phyloP scores from a whole-genome alignment of 75 land plant genomes.

The Isoetes taiwanensis region DNA sequence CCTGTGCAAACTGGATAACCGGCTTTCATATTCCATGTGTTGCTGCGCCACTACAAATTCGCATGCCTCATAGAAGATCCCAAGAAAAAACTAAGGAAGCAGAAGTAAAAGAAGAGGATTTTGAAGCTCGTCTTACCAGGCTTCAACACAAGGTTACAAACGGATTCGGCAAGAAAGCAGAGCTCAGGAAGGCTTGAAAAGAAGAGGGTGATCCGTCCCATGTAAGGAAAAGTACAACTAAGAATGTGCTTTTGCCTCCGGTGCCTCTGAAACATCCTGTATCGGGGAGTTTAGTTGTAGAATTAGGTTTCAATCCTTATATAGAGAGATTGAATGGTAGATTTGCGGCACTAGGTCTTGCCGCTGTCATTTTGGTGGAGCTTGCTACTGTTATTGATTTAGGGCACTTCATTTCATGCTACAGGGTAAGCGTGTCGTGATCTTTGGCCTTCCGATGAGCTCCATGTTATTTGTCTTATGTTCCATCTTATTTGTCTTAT shows the following conservation, averaged over 20 bases:
- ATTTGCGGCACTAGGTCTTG: constrained; percentile 58
- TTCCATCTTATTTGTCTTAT: too few relatives aligned
- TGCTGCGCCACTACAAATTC: too few relatives aligned
- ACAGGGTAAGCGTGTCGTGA: too few relatives aligned
- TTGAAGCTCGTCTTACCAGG: constrained; percentile 49
- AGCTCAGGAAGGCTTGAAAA: constrained; percentile 36
- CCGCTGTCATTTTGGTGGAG: constrained; percentile 67
- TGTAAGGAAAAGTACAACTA: background rate
- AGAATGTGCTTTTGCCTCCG: constrained; percentile 50
- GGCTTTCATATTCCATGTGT: too few relatives aligned
- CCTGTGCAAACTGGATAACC: too few relatives aligned
- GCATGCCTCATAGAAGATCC: too few relatives aligned
- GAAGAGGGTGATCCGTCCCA: constrained; percentile 9
- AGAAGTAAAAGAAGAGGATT: too few relatives aligned
- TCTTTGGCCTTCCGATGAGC: too few relatives aligned
- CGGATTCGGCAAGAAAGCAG: constrained; percentile 80
- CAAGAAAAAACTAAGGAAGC: too few relatives aligned
- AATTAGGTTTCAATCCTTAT: constrained; percentile 71
- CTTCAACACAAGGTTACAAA: constrained; percentile 36
- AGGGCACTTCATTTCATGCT: too few relatives aligned
- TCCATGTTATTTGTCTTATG: too few relatives aligned
- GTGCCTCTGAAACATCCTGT: constrained; percentile 49
- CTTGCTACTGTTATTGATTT: constrained; percentile 60
- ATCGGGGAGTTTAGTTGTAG: constrained; percentile 49
- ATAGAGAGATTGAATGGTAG: constrained; percentile 60